Base-by-base conservation (phyloP, 1,139 yeast genomes). In the Scheffersomyces segobiensis region DNA sequence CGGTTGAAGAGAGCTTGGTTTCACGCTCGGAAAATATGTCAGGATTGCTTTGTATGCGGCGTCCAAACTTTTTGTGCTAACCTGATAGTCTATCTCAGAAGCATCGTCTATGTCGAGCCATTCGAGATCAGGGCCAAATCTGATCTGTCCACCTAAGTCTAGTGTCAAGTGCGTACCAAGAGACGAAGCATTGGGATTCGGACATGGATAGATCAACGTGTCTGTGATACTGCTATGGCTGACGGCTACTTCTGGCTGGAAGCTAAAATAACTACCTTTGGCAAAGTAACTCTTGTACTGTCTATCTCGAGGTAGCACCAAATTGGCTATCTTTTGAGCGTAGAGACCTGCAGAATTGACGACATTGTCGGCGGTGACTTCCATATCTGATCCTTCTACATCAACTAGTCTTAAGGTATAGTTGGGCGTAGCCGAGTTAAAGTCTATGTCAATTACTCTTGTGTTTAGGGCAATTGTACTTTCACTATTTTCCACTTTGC, bases 121-220 rank as follows among this genome's bases (percentile, higher is more conserved):
- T 71, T 92, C 96, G 56, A 91, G 74, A 70, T 93, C 97, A 0
- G 98, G 98, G 0, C 98, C 98, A 70, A 93, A 93, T 63, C 86
- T 82, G 50, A 92, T 73, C 65, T 87, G 89, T 0, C 97, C 96
- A 2, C 91, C 95, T 56, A 93, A 74, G 67, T 91, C 97, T 53
- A 93, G 77, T 0, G 98, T 93, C 60, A 93, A 76, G 74, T 93
- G 98, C 0, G 96, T 90, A 0, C 98, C 98, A 56, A 93, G 77
- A 0, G 96, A 89, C 4, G 90, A 87, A 1, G 87, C 84, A 59
- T 88, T 87, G 2, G 87, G 83, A 12, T 84, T 83, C 0, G 96
- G 96, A 59, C 93, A 89, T 0, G 98, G 98, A 68, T 93, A 93
- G 0, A 93, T 76, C 53, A 87, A 71, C 59, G 78, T 74, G 57